phyloP scores from a whole-genome alignment of 2,329 filamentous ascomycete species.

The Stylonectria norvegica region DNA sequence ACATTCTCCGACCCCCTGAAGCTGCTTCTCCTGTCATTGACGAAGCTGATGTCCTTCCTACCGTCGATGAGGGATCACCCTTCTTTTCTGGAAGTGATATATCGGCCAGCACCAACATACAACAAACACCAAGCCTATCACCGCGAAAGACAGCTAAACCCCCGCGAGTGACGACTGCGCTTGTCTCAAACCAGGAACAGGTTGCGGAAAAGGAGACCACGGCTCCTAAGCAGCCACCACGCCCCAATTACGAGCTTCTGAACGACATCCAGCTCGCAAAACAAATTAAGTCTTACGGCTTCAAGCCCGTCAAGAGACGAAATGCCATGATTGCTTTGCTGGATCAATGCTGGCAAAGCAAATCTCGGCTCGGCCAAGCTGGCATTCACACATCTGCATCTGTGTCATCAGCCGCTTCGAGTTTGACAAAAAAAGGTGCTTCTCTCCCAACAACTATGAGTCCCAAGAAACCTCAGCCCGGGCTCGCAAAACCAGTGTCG shows the following conservation, averaged over 20 bases:
- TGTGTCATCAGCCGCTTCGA: conserved; percentile 12
- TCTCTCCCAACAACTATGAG: conserved; percentile 6
- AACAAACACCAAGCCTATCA: no score
- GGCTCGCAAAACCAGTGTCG: conserved; percentile 31
- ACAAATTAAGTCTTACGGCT: conserved; percentile 63
- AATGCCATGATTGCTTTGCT: conserved; percentile 67
- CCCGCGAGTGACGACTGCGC: no score
- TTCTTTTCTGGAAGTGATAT: conserved; percentile 22
- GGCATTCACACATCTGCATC: conserved; percentile 17
- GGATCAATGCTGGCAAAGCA: conserved; percentile 67
- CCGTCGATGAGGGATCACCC: conserved; percentile 8
- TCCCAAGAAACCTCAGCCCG: conserved; percentile 30
- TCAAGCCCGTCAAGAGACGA: conserved; percentile 68
- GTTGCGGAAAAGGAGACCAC: no score
- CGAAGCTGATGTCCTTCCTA: conserved; percentile 2
- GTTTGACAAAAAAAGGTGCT: conserved; percentile 11
- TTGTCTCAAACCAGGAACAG: no score
- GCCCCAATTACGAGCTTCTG: conserved; percentile 58
- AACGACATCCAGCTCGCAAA: conserved; percentile 61
- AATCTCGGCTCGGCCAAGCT: conserved; percentile 33
- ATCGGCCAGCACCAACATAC: conserved; percentile 16
- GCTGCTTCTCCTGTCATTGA: conserved; percentile 3
- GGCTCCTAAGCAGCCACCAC: conserved; percentile 13
- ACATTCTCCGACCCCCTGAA: conserved; percentile 18
- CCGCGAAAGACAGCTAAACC: no score